These are phyloP conservation scores for Phaeotremella fagi DNA, from an alignment of 768 basidiomycete species.

Conservation along the genomic window DNA sequence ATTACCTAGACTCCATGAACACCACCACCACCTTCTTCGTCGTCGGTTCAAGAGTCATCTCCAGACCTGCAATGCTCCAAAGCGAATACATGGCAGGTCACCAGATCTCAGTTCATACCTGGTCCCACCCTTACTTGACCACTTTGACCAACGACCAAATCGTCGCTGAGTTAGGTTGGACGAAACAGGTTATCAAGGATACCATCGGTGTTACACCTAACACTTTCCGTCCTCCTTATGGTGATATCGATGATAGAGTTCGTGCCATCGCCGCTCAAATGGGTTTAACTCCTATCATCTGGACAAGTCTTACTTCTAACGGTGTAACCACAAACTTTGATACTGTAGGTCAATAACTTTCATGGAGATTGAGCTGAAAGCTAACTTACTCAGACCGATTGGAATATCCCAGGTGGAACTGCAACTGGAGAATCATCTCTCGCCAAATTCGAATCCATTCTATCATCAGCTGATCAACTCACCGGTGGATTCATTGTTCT, in stretches of 20 bases:
- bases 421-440: slow-evolving; percentile 59
- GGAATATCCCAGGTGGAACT: slow-evolving; percentile 68
- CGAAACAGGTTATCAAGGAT: slow-evolving; percentile 77
- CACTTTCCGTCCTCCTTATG: slow-evolving; percentile 71
- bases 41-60: slow-evolving; percentile 77
- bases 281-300: slow-evolving; percentile 77
- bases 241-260: slow-evolving; percentile 68
- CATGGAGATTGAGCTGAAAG: slow-evolving; percentile 31
- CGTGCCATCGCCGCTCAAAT: slow-evolving; percentile 76
- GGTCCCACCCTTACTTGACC: slow-evolving; percentile 73
- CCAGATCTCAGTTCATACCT: slow-evolving; percentile 83
- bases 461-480: slow-evolving; percentile 59
- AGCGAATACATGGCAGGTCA: slow-evolving; percentile 71
- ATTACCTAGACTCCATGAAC: slow-evolving; percentile 61
- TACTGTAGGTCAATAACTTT: slow-evolving; percentile 48
- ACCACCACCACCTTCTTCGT: slow-evolving; percentile 82
- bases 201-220: slow-evolving; percentile 66
- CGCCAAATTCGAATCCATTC: slow-evolving; percentile 66
- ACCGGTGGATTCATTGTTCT: slow-evolving; percentile 81
- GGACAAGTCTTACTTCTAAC: slow-evolving; percentile 61
- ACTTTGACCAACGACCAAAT: slow-evolving; percentile 72
- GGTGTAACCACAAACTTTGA: slow-evolving; percentile 58
- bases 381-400: slow-evolving; percentile 56
- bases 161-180: slow-evolving; percentile 85
- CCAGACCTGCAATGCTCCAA: slow-evolving; percentile 65